phyloP scores from a whole-genome alignment of 345 rosid species.

The Eucalyptus curtisii region DNA sequence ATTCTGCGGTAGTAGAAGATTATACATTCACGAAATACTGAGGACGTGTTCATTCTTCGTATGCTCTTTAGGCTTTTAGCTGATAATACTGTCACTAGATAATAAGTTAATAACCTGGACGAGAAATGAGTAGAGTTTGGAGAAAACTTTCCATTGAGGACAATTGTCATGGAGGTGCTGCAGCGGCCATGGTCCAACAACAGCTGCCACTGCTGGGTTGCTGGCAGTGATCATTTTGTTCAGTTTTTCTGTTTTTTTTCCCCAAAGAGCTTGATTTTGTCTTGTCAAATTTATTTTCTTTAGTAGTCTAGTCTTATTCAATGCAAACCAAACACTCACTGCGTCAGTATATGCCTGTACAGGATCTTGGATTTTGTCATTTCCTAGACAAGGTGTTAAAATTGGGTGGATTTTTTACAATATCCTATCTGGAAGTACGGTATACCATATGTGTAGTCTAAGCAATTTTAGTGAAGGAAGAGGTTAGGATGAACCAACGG shows the following conservation, averaged over 20 bases:
- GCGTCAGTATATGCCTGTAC: not conserved
- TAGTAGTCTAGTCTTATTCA: not conserved
- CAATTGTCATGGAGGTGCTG: not conserved
- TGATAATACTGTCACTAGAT: not conserved
- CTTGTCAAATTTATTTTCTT: not conserved
- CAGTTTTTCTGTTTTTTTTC: not conserved
- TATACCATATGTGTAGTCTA: not conserved
- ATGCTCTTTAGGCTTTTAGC: not conserved
- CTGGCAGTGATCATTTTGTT: not conserved
- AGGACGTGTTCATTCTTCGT: not conserved
- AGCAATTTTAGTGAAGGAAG: not conserved
- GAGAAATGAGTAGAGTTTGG: not conserved
- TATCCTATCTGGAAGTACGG: not conserved
- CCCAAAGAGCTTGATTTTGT: not conserved
- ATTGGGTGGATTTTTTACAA: not conserved
- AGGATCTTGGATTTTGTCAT: not conserved
- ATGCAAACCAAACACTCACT: not conserved
- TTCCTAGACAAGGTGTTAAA: not conserved
- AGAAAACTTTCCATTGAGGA: not conserved
- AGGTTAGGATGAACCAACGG: fast-evolving
- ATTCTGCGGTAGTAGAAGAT: not conserved
- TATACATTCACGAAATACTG: not conserved
- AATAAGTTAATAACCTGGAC: not conserved
- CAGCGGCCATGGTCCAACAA: not conserved
- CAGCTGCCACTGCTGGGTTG: not conserved